Evolutionary conservation across 2,329 filamentous ascomycete genomes (phyloP).

Genomic region (Shiraia sp.): DNA sequence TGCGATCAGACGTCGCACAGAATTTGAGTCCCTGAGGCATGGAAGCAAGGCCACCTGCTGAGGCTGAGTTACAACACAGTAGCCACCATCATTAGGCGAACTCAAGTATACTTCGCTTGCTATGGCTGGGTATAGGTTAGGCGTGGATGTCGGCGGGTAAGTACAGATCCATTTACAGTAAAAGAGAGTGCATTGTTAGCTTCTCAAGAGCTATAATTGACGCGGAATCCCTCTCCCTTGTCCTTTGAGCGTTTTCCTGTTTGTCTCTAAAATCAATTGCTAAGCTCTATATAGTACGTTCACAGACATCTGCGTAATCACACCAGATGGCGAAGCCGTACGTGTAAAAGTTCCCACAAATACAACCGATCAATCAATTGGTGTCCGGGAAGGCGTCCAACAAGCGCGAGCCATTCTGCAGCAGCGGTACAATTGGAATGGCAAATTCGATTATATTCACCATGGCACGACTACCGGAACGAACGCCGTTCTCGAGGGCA

Average conservation of each 20-base stretch:
- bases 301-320: slow-evolving; percentile 54
- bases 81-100: too few species aligned
- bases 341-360: slow-evolving; percentile 54
- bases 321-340: slow-evolving; percentile 49
- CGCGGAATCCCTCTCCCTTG: too few species aligned
- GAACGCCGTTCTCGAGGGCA: slow-evolving; percentile 56
- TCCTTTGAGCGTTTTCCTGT: too few species aligned
- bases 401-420: slow-evolving; percentile 48
- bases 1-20: too few species aligned
- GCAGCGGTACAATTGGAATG: slow-evolving; percentile 47
- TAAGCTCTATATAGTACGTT: slow-evolving; percentile 46
- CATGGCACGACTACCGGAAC: slow-evolving; percentile 56
- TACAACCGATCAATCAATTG: slow-evolving; percentile 52
- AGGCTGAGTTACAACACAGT: too few species aligned
- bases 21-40: too few species aligned
- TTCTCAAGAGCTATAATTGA: too few species aligned
- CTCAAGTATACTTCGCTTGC: neutral
- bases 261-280: slow-evolving; percentile 1
- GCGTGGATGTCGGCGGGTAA: slow-evolving; percentile 42
- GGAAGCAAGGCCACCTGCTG: too few species aligned
- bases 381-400: slow-evolving; percentile 51
- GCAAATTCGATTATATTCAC: slow-evolving; percentile 54
- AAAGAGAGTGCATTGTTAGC: neutral
- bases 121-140: slow-evolving; percentile 32
- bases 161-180: slow-evolving; percentile 9